phyloP scores from a whole-genome alignment of 192 early-diverging fungal genomes.

The Linnemannia schmuckeri region DNA sequence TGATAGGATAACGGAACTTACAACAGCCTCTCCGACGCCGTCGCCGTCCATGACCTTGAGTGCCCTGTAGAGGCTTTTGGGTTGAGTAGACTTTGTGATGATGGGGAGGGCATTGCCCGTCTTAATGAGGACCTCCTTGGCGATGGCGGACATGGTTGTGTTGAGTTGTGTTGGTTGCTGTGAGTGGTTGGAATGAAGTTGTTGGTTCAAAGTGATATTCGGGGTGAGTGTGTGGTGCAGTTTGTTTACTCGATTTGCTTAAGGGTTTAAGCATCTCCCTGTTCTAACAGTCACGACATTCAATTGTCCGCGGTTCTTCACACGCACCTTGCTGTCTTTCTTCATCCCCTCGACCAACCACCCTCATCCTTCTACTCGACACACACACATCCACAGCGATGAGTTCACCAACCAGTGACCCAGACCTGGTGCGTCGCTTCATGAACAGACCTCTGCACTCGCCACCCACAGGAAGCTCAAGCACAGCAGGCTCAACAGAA shows the following conservation, averaged over 20 bases:
- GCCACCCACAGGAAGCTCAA: slow-evolving; percentile 2
- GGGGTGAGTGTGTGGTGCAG: not conserved
- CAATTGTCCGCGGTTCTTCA: not conserved
- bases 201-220: not conserved
- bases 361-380: not conserved
- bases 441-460: slow-evolving; percentile 25
- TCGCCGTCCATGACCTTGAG: slow-evolving; percentile 52
- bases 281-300: not conserved
- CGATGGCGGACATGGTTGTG: slow-evolving; percentile 47
- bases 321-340: not conserved
- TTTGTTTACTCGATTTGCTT: slow-evolving; percentile 33
- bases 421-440: slow-evolving; percentile 33
- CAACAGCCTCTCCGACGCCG: slow-evolving; percentile 52
- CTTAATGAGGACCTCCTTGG: slow-evolving; percentile 57
- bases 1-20: slow-evolving; percentile 14
- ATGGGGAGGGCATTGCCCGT: slow-evolving; percentile 44
- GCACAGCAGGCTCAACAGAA: not conserved
- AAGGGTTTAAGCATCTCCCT: not conserved
- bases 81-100: slow-evolving; percentile 44
- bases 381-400: slow-evolving; percentile 4
- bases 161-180: not conserved
- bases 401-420: slow-evolving; percentile 36
- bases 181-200: not conserved
- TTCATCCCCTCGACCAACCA: not conserved
- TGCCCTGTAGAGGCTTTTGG: slow-evolving; percentile 48